Conservation (phyloP, 768 basidiomycete genomes). For the Agrocybe pediades region DNA sequence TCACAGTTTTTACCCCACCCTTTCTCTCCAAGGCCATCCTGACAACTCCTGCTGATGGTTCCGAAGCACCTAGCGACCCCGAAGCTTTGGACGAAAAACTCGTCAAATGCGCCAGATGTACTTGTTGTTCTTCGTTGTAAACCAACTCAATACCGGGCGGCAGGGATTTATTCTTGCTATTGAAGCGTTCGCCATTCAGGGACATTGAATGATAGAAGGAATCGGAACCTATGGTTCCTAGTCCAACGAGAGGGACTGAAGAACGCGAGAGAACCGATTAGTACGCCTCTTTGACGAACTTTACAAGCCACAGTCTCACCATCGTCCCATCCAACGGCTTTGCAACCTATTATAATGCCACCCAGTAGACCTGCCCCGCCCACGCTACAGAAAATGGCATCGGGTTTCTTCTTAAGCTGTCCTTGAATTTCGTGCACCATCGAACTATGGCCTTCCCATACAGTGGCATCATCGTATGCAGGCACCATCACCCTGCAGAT, state of each 20-base stretch:
- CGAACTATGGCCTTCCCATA: slow-evolving; percentile 82
- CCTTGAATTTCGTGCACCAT: slow-evolving; percentile 64
- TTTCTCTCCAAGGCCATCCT: slow-evolving; percentile 62
- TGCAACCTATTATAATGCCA: slow-evolving; percentile 71
- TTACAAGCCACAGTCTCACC: slow-evolving; percentile 40
- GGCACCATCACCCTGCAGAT: slow-evolving; percentile 61
- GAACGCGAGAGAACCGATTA: background rate
- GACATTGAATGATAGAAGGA: slow-evolving; percentile 74
- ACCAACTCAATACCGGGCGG: slow-evolving; percentile 45
- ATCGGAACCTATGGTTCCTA: slow-evolving; percentile 74
- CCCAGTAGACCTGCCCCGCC: slow-evolving; percentile 76
- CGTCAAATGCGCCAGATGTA: slow-evolving; percentile 59
- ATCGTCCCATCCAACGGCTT: slow-evolving; percentile 64
- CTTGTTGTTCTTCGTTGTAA: slow-evolving; percentile 40
- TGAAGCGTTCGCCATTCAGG: slow-evolving; percentile 48
- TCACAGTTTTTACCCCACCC: slow-evolving; percentile 60
- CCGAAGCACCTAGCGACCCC: slow-evolving; percentile 71
- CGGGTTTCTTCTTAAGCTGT: slow-evolving; percentile 58
- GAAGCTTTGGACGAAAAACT: slow-evolving; percentile 65
- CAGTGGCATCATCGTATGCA: slow-evolving; percentile 65
- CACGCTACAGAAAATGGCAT: slow-evolving; percentile 77
- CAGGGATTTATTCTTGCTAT: slow-evolving; percentile 29
- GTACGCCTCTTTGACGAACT: background rate
- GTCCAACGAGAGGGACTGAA: slow-evolving; percentile 60
- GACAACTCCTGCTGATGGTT: slow-evolving; percentile 61